Evolutionary conservation across 345 rosid species (phyloP).

Genomic region (Heritiera fomes): DNA sequence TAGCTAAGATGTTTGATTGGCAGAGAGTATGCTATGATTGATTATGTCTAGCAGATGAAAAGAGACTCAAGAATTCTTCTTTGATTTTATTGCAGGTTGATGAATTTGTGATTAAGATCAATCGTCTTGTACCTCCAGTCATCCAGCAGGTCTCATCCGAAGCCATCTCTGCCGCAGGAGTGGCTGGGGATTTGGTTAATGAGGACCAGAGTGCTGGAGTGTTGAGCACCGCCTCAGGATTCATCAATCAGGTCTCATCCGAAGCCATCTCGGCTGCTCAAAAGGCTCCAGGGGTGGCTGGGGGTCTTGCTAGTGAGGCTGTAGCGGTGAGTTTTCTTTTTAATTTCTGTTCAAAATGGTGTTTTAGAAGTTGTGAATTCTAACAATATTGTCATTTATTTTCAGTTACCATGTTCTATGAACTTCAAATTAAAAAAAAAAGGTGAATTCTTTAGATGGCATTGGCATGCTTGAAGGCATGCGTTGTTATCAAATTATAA

Average conservation of each 20-base stretch:
- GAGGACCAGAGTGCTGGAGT: conserved; percentile 71
- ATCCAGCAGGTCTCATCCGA: conserved; percentile 73
- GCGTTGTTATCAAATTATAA: no score
- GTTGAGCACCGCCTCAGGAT: conserved; percentile 59
- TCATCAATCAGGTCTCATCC: conserved; percentile 65
- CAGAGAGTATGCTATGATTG: background rate
- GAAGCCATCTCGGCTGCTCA: conserved; percentile 75
- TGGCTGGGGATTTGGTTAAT: conserved; percentile 59
- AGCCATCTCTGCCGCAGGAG: conserved; percentile 61
- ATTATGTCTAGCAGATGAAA: background rate
- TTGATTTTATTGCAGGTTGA: conserved; percentile 51
- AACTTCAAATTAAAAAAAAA: no score
- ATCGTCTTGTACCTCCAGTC: conserved; percentile 63
- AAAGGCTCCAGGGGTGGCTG: conserved; percentile 69
- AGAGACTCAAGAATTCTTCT: background rate
- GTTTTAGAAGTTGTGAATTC: no score
- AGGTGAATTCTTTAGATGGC: no score
- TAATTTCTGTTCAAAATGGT: no score
- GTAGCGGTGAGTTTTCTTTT: conserved; percentile 30
- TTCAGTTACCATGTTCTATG: no score
- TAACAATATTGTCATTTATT: no score
- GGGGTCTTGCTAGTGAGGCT: conserved; percentile 46
- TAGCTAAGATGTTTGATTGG: background rate
- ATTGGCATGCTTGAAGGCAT: no score
- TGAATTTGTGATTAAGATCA: conserved; percentile 61